phyloP scores from a whole-genome alignment of 108 stramenopile species.

The Cyclotella sp. region DNA sequence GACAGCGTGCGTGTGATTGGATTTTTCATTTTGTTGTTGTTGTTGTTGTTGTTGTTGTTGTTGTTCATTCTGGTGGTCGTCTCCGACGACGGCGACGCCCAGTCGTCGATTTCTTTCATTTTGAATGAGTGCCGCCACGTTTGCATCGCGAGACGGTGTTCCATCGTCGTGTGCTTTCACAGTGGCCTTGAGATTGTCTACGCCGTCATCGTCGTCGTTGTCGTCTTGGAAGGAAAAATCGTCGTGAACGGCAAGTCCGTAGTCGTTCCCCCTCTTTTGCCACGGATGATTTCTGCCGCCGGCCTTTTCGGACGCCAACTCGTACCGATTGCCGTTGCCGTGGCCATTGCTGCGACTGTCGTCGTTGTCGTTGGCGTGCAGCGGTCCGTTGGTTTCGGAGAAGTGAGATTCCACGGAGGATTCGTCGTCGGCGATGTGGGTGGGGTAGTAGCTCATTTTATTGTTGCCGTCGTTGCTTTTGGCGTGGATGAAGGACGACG shows the following conservation, averaged over 20 bases:
- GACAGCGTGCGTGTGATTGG: background rate
- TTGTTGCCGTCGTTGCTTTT: background rate
- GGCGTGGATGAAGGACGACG: too few species aligned
- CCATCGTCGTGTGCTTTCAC: background rate
- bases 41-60: too few species aligned
- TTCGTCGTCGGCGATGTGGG: constrained; percentile 47
- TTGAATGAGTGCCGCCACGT: constrained; percentile 41
- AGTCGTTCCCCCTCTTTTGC: background rate
- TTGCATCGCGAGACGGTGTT: constrained; percentile 4
- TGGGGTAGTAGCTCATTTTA: constrained; percentile 39
- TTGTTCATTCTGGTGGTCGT: background rate
- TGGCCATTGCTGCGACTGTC: background rate
- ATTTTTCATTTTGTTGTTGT: too few species aligned
- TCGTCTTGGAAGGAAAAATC: background rate
- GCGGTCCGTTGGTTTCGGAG: constrained; percentile 31
- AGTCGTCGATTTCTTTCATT: constrained; percentile 43
- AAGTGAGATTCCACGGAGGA: constrained; percentile 20
- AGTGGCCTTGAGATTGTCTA: background rate
- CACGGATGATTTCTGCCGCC: background rate
- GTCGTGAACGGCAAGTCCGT: constrained; percentile 9
- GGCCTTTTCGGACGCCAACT: background rate
- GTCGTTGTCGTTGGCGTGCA: background rate
- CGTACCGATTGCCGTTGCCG: background rate
- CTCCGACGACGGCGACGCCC: constrained; percentile 19
- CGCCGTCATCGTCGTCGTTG: background rate